Conservation (phyloP, 2,329 filamentous ascomycete genomes). For the Ceratocystis eucalypticola region DNA sequence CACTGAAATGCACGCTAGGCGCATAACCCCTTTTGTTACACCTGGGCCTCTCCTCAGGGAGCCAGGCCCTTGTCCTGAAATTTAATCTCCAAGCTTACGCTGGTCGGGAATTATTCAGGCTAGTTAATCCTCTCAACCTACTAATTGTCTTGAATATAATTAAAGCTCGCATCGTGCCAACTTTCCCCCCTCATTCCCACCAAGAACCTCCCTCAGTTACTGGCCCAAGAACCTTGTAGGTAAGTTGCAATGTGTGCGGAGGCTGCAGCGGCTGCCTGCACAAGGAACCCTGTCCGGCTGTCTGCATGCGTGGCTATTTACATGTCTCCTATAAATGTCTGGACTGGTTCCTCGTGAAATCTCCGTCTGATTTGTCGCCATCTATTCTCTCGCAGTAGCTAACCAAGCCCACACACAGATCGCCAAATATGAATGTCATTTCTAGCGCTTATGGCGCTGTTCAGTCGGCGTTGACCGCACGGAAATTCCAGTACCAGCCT, state of each 20-base stretch:
- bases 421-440: slow-evolving; percentile 15
- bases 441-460: not conserved
- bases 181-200: not conserved
- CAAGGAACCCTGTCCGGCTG: not conserved
- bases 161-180: not conserved
- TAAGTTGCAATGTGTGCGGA: not conserved
- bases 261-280: no score
- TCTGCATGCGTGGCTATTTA: not conserved
- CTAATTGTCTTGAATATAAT: not conserved
- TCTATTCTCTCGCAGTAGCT: not conserved
- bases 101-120: not conserved
- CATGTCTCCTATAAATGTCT: not conserved
- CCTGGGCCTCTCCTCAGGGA: no score
- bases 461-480: slow-evolving; percentile 11
- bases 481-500: slow-evolving; percentile 15
- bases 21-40: slow-evolving; percentile 11
- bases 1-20: not conserved
- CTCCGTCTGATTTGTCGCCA: not conserved
- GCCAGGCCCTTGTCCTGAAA: not conserved
- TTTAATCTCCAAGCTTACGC: not conserved
- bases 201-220: not conserved
- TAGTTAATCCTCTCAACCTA: not conserved
- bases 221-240: not conserved
- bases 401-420: not conserved
- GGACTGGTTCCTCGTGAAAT: no score